These are phyloP conservation scores for Xylariaceae sp. DNA, from an alignment of 2,329 filamentous ascomycete genomes.

Conservation along the genomic window DNA sequence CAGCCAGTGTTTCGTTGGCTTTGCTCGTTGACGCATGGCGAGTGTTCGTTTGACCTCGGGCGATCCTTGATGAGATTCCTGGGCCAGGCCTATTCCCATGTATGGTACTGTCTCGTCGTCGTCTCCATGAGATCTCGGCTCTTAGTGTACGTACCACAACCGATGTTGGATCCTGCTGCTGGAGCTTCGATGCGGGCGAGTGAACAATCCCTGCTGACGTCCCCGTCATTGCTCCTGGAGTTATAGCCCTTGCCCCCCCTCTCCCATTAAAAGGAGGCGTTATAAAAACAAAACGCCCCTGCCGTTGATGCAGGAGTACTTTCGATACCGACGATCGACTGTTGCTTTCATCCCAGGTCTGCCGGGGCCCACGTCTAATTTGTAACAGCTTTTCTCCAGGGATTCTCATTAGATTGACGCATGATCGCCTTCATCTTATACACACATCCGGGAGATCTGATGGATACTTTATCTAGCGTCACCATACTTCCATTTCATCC, in stretches of 20 bases:
- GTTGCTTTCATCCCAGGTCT: constrained; percentile 51
- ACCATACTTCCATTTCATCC: constrained; percentile 46
- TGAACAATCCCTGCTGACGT: constrained; percentile 34
- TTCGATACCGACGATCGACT: constrained; percentile 46
- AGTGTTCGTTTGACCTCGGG: constrained; percentile 49
- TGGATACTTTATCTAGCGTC: constrained; percentile 51
- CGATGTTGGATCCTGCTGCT: constrained; percentile 33
- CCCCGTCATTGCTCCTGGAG: constrained; percentile 49
- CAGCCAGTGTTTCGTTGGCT: constrained; percentile 1
- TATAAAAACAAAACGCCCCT: constrained; percentile 47
- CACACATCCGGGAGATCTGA: constrained; percentile 55
- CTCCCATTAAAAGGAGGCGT: constrained; percentile 50
- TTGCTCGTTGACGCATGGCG: constrained; percentile 32
- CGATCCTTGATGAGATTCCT: constrained; percentile 43
- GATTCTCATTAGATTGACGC: constrained; percentile 58
- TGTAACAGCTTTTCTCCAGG: constrained; percentile 60
- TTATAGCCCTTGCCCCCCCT: constrained; percentile 40
- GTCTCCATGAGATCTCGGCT: constrained; percentile 40
- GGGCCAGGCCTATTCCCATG: constrained; percentile 42
- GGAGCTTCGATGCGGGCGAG: constrained; percentile 38
- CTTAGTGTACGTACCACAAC: constrained; percentile 30
- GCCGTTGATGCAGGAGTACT: constrained; percentile 45
- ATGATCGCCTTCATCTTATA: constrained; percentile 57
- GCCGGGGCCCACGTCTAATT: constrained; percentile 60
- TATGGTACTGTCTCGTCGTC: constrained; percentile 24